phyloP scores from a whole-genome alignment of 345 rosid genomes.

The Geranium brycei region DNA sequence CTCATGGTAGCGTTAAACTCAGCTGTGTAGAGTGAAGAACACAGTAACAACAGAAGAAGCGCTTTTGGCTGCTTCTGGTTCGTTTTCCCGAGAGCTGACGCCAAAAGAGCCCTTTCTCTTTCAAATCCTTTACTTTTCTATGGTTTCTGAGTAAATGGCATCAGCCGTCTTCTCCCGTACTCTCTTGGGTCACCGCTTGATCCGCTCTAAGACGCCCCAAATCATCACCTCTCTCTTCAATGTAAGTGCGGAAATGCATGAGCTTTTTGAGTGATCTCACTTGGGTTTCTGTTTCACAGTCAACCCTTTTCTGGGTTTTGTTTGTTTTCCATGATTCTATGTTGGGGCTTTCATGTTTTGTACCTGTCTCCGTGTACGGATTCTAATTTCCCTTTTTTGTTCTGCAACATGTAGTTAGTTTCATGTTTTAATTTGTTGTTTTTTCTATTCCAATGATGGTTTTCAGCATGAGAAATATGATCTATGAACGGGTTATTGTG shows the following conservation, averaged over 20 bases:
- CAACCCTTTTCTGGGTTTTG: constrained; percentile 1
- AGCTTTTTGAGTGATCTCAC: neutral
- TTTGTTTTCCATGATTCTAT: neutral
- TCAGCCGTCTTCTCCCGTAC: constrained; percentile 33
- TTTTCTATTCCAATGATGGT: neutral
- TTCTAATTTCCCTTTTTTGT: neutral
- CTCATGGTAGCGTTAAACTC: no score
- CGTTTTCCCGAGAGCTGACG: neutral
- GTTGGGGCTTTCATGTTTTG: constrained; percentile 1
- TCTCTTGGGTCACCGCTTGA: constrained; percentile 34
- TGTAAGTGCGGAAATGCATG: constrained; percentile 28
- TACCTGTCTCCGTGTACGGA: neutral
- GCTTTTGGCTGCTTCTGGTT: constrained; percentile 1
- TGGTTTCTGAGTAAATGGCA: constrained; percentile 38
- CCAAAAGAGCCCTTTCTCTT: neutral
- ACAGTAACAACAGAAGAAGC: neutral
- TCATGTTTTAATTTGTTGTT: neutral
- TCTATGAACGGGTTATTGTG: neutral
- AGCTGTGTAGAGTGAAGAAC: neutral
- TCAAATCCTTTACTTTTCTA: neutral
- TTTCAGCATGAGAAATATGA: neutral
- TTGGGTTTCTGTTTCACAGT: neutral
- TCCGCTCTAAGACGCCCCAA: constrained; percentile 18
- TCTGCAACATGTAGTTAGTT: neutral
- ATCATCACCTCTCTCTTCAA: constrained; percentile 21